Evolutionary conservation across 2,329 filamentous ascomycete species (phyloP).

Genomic region (Trichophyton verrucosum): DNA sequence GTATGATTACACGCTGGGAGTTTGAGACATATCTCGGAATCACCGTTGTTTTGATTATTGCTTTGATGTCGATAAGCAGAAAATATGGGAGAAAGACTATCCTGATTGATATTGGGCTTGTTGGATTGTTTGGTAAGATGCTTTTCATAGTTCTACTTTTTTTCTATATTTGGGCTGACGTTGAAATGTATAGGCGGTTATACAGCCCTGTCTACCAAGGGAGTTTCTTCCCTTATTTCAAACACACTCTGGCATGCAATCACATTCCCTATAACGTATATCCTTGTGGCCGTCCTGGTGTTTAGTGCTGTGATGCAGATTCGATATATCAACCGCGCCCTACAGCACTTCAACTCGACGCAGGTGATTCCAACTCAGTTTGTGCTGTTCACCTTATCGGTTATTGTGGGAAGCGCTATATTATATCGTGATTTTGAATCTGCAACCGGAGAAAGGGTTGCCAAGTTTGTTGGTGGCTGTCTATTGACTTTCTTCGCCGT

Average conservation of each 20-base stretch:
- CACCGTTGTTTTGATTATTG: conserved; percentile 58
- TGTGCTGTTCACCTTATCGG: conserved; percentile 87
- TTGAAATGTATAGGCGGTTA: conserved; percentile 57
- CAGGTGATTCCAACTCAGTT: conserved; percentile 98
- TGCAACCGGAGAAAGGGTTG: conserved; percentile 57
- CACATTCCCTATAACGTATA: conserved; percentile 83
- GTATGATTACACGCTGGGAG: conserved; percentile 71
- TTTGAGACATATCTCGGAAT: conserved; percentile 84
- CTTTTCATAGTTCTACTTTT: conserved; percentile 6
- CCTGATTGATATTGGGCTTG: conserved; percentile 81
- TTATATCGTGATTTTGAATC: conserved; percentile 91
- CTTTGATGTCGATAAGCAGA: conserved; percentile 70
- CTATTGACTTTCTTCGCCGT: conserved; percentile 88
- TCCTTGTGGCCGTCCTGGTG: conserved; percentile 65
- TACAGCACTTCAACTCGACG: conserved; percentile 91
- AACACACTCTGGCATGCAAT: conserved; percentile 81
- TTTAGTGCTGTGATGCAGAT: conserved; percentile 90
- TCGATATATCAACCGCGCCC: conserved; percentile 79
- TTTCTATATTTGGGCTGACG: conserved; percentile 6
- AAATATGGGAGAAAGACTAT: conserved; percentile 77
- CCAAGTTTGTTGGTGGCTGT: conserved; percentile 83
- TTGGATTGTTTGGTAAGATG: conserved; percentile 73
- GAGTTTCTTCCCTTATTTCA: conserved; percentile 86
- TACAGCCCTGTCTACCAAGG: conserved; percentile 93
- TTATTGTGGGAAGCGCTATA: conserved; percentile 86